Evolutionary conservation across 2,329 filamentous ascomycete species (phyloP), one percentile per base, ranked within the genome.

Genomic region (Claviceps capensis): DNA sequence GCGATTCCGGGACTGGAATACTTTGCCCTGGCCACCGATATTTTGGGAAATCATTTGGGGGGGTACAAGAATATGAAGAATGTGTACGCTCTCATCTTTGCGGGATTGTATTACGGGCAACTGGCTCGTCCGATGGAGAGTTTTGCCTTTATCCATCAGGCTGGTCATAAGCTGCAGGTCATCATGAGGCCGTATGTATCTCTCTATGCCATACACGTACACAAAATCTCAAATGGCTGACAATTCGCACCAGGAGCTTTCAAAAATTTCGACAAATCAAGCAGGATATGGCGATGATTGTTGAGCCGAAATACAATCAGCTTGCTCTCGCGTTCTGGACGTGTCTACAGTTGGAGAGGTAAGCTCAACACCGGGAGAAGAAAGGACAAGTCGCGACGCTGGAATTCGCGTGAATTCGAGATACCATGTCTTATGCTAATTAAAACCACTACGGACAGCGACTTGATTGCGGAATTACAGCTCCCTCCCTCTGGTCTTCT

Each of bases 261-360:
- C 69, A 72, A 26, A 75, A 74, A 42, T 62, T 78, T 53, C 68
- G 68, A 7, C 67, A 64, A 52, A 62, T 74, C 50, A 70, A 71
- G 54, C 59, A 61, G 1, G 59, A 66, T 37, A 59, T 59, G 44
- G 57, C 66, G 53, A 59, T 72, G 58, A 67, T 74, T 34, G 68
- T 66, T 41, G 73, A 71, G 41, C 67, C 64, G 53, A 68, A 67
- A 58, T 66, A 68, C 59, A 87, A 89, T 61, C 74, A 84, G 52
- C 73, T 85, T 38, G 73, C 85, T 14, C 77, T 94, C 59, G 85
- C 88, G 0, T 96, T 90, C 61, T 97, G 91, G 91, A 93, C 90
- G 7, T 95, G 88, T 63, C 72, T 96, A 56, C 91, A 97, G 62
- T 75, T 97, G 11, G 91, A 97, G 67, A 95, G 84, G 85, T 88